Evolutionary conservation across 345 rosid species (phyloP).

Genomic region (Ricinus communis): DNA sequence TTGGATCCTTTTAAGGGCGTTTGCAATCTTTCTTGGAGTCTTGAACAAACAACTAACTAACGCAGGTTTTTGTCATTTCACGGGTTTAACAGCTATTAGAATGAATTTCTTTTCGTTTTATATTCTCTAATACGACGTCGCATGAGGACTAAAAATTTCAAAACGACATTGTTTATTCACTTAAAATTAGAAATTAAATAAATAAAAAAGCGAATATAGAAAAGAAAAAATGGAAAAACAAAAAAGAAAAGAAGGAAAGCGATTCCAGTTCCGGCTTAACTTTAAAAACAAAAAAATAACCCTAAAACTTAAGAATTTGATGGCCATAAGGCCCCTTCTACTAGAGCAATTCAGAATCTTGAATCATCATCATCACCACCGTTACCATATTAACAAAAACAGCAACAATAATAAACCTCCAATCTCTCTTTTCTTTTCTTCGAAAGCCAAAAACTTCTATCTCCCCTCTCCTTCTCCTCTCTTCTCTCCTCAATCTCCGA

Average conservation of each 20-base stretch:
- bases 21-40: too few relatives aligned
- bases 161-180: too few relatives aligned
- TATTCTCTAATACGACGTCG: too few relatives aligned
- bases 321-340: slow-evolving; percentile 84
- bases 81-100: too few relatives aligned
- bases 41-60: too few relatives aligned
- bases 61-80: too few relatives aligned
- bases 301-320: slow-evolving; percentile 23
- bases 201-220: too few relatives aligned
- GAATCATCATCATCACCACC: slow-evolving; percentile 27
- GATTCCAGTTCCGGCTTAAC: slow-evolving; percentile 19
- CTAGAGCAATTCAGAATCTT: slow-evolving; percentile 35
- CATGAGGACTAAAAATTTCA: too few relatives aligned
- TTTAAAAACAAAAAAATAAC: background rate
- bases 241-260: background rate
- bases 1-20: too few relatives aligned
- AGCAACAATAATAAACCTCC: slow-evolving; percentile 17
- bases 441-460: background rate
- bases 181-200: too few relatives aligned
- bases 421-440: slow-evolving; percentile 4
- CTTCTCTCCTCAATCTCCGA: slow-evolving; percentile 9
- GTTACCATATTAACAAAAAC: background rate
- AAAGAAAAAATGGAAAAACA: background rate
- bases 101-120: too few relatives aligned
- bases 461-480: slow-evolving; percentile 18